Evolutionary conservation across 129 eudicot genomes (phyloP).

Genomic region (Centaurea solstitialis): DNA sequence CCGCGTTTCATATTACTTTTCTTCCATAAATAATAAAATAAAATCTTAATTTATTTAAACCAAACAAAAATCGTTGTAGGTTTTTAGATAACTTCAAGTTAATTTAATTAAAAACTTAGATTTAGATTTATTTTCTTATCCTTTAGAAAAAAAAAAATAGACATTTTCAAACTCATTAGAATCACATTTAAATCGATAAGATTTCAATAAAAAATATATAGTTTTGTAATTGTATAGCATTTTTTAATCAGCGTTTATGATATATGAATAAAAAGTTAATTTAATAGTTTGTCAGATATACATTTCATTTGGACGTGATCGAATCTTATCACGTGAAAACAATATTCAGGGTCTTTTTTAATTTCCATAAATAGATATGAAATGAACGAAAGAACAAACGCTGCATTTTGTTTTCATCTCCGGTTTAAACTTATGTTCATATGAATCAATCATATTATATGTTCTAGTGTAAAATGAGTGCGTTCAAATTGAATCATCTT

Average conservation of each 20-base stretch:
- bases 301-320: not conserved
- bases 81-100: no score
- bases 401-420: not conserved
- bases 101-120: no score
- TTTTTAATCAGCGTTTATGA: not conserved
- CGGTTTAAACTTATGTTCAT: not conserved
- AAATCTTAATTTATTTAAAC: not conserved
- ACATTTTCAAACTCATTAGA: no score
- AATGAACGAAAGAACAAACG: not conserved
- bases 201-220: not conserved
- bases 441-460: not conserved
- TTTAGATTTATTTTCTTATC: no score
- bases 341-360: not conserved
- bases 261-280: not conserved
- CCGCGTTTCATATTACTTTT: conserved; percentile 12
- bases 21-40: no score
- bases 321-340: not conserved
- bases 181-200: not conserved
- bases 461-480: not conserved
- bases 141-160: no score
- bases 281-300: not conserved
- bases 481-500: not conserved
- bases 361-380: not conserved
- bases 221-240: not conserved
- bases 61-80: no score